Evolutionary conservation across 2,329 filamentous ascomycete genomes (phyloP).

Genomic region (Atkinsonella hypoxylon): DNA sequence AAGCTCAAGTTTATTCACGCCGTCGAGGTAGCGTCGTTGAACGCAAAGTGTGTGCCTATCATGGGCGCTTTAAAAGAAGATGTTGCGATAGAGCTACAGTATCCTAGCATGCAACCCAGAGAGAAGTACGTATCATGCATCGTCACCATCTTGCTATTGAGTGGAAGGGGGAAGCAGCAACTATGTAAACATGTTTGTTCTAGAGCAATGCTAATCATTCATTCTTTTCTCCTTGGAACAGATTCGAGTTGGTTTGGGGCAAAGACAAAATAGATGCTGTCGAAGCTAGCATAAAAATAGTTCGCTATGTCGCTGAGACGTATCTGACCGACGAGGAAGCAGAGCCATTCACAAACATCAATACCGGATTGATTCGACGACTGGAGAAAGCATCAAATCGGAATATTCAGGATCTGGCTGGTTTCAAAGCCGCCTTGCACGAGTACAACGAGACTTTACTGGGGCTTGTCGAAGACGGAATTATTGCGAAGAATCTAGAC

Average conservation of each 20-base stretch:
- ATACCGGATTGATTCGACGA: conserved; percentile 62
- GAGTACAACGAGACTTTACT: conserved; percentile 67
- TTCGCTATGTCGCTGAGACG: conserved; percentile 57
- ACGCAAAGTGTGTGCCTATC: conserved; percentile 37
- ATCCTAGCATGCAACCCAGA: conserved; percentile 60
- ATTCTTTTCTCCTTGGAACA: conserved; percentile 11
- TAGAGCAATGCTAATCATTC: not conserved
- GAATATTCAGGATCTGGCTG: conserved; percentile 48
- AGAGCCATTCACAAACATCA: conserved; percentile 56
- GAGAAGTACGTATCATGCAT: conserved; percentile 43
- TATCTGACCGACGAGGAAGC: conserved; percentile 66
- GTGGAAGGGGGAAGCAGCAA: not conserved
- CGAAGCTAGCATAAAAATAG: conserved; percentile 58
- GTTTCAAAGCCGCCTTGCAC: conserved; percentile 61
- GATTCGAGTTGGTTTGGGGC: conserved; percentile 57
- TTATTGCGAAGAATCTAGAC: conserved; percentile 60
- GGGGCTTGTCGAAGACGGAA: conserved; percentile 54
- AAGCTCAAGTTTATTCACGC: conserved; percentile 44
- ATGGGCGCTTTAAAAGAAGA: conserved; percentile 39
- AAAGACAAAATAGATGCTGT: conserved; percentile 70
- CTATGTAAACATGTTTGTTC: not conserved
- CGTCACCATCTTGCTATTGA: not conserved
- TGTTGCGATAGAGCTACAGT: conserved; percentile 60
- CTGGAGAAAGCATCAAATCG: conserved; percentile 63
- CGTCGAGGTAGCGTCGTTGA: conserved; percentile 40